Percentiles rank a stretch among this genome's conserved stretches.
Conservation (phyloP, 2,329 filamentous ascomycete genomes). For the Hyphodiscus sp. region DNA sequence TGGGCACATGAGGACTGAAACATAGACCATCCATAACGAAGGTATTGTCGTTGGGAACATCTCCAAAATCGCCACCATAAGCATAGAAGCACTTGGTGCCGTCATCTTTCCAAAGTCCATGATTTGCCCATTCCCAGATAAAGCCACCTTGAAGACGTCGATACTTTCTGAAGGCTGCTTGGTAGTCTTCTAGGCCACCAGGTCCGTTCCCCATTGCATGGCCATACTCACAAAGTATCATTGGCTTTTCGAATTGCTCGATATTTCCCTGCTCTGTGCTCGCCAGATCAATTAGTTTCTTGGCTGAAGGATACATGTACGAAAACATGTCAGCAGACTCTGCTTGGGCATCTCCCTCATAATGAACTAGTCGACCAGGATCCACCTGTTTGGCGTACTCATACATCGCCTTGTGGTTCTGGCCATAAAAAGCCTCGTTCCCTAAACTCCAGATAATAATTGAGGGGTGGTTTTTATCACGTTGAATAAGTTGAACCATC, state of each 20-base stretch:
- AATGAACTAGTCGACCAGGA: conserved; percentile 47
- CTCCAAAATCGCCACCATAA: conserved; percentile 58
- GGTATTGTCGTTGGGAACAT: conserved; percentile 51
- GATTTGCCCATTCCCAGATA: conserved; percentile 62
- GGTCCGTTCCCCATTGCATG: conserved; percentile 72
- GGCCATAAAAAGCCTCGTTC: conserved; percentile 67
- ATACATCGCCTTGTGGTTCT: conserved; percentile 63
- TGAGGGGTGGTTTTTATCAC: conserved; percentile 66
- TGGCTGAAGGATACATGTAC: conserved; percentile 47
- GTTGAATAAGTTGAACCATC: conserved; percentile 54
- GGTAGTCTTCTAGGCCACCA: conserved; percentile 62
- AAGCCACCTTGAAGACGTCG: conserved; percentile 32
- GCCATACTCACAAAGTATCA: conserved; percentile 52
- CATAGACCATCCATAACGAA: conserved; percentile 58
- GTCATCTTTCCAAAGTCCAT: conserved; percentile 44
- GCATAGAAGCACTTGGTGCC: conserved; percentile 43
- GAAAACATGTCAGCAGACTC: conserved; percentile 48
- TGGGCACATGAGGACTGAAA: conserved; percentile 47
- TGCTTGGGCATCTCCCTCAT: conserved; percentile 47
- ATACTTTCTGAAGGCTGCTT: conserved; percentile 46
- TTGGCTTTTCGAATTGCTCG: conserved; percentile 41
- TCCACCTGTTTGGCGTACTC: conserved; percentile 45
- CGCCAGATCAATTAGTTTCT: conserved; percentile 32
- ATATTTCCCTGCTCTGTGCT: conserved; percentile 37
- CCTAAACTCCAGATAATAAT: conserved; percentile 69